Base-by-base conservation (phyloP, 1,139 yeast species). In the Saccharomyces pastorianus region DNA sequence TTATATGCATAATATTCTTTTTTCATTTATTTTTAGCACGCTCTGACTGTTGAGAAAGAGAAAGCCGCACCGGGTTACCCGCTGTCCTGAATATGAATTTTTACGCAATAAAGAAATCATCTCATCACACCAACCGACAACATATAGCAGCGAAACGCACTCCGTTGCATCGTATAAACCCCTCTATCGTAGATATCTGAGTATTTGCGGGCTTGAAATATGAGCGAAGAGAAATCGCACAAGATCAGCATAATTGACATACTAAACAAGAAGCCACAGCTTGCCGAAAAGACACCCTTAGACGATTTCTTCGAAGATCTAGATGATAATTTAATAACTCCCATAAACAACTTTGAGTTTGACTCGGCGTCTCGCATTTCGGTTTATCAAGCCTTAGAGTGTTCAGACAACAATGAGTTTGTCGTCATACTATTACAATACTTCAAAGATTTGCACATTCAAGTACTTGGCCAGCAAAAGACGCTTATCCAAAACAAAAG, bases 251-350 rank as follows among this genome's bases (percentile, higher is more conserved):
- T 57, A 3, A 38, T 26, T n/a, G 47, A 51, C 5, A 3, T 59
- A 6, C 20, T 58, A 7, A 46, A 47, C 4, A 58, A 57, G 26
- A 51, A 54, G 25, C 75, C 75, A 2, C 68, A 71, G 20, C 61
- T 66, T 29, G 59, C 51, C 3, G 63, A 74, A 44, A 62, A 69
- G 7, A 70, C 75, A 0, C 73, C 74, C 0, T 55, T 77, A 31
- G 80, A 77, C 47, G 60, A 53, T 25, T 62, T 71, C 13, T 73
- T 73, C 55, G 51, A 55, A 4, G 55, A 57, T 0, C 47, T 72
- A 1, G 55, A 59, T 29, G 51, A 54, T 4, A 53, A 60, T 0
- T 46, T 66, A 23, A 48, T 64, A 11, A 44, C 55, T 3, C 58
- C 55, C 44, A 26, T 63, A 6, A 23, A 44, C 6, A 14, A 17